Base-by-base conservation (phyloP, 177 flowering plant species). In the Tripterygium wilfordii region DNA sequence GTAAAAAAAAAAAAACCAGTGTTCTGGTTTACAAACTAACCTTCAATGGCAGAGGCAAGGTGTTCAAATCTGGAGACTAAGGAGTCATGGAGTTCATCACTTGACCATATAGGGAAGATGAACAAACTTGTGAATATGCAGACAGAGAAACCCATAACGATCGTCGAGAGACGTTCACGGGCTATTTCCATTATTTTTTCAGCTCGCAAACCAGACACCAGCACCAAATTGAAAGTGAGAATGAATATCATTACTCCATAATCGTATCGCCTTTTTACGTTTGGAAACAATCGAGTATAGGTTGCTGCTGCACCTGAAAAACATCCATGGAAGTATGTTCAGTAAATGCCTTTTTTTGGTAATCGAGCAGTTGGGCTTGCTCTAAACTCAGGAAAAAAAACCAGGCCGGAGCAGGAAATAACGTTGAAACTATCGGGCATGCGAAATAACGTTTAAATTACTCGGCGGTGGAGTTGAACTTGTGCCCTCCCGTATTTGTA, bases 181-280 rank as follows among this genome's bases (percentile, higher is more conserved):
- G 88, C 86, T 46, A 86, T 12, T 38, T 65, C 30, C 39, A 77
- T 21, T 7, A 82, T 71, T 49, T 62, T 39, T 12, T 69, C 78
- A 0, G 62, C 76, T 0, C 83, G 77, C 9, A 74, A 14, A 23
- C 94, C 87, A 17, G 86, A 82, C 0, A 89, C 87, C 21, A 60
- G 77, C 1, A 89, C 76, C 51, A 89, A 64, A 55, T 70, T 89
- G 77, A 84, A 89, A 15, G 97, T 86, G 29, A 89, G 72, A 46
- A 90, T 75, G 66, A 77, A 82, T 39, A 90, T 79, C 87, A 84
- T 49, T 38, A 54, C 77, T 19, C 90, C 97, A 51, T 86, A 86
- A 46, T 90, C 91, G 42, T 78, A 77, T 36, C 51, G 74, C 45
- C 51, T 77, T 63, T 84, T 89, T 3, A 89, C 58, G 12, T 59